Base-by-base conservation (phyloP, 768 basidiomycete species). In the Rhodotorula sphaerocarpa region DNA sequence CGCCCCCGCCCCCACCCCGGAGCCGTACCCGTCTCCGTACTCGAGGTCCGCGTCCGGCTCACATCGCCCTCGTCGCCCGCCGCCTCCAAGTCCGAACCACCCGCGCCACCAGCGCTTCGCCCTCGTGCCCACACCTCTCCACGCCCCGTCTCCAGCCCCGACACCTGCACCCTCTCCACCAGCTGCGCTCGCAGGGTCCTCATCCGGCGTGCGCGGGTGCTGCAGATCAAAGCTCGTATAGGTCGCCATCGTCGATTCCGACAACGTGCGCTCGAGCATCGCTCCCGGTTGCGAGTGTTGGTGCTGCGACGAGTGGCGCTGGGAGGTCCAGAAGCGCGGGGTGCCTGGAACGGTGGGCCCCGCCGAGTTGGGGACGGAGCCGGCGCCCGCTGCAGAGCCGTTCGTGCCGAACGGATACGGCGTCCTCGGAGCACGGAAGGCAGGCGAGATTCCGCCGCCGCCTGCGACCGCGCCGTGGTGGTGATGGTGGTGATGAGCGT, bases 211-310 rank as follows among this genome's bases (percentile, higher is more conserved):
- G 9, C 25, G n/a, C 43, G 51, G 58, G 23, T 45, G 43, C 43
- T 28, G 43, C 33, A 52, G 21, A 27, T 59, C 58, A 18, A 59
- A 59, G n/a, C 42, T 45, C 12, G 34, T 45, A 43, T 52, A 59
- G 1, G 51, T 53, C 5, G n/a, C 20, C 14, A 21, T 25, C 30
- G 57, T 51, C 12, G 18, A 34, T 30, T 15, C 18, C 20, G 47
- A 48, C 39, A 21, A 23, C 14, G 20, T 42, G 21, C 47, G 36
- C 39, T 57, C 47, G 12, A 16, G 3, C 48, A 51, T 50, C 39
- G 54, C 1, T n/a, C n/a, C n/a, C n/a, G n/a, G n/a, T n/a, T n/a
- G n/a, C n/a, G n/a, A n/a, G n/a, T n/a, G n/a, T n/a, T n/a, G n/a
- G n/a, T n/a, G n/a, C n/a, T n/a, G n/a, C n/a, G n/a, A n/a, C n/a